phyloP scores from a whole-genome alignment of 176 grass and related monocot genomes.

The bread wheat (Triticum aestivum) region IWGSC_CS_RefSeq_v2.1 NC_057797.1:391804610-391805109 shows the following conservation, averaged over 20 bases:
- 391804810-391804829: constrained; percentile 91
- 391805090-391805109: not conserved
- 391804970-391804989: constrained; percentile 19
- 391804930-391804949: constrained; percentile 48
- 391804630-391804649: constrained; percentile 81
- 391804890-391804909: constrained; percentile 84
- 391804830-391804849: constrained; percentile 94
- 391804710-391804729: constrained; percentile 80
- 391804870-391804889: constrained; percentile 79
- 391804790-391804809: constrained; percentile 80
- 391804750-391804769: constrained; percentile 86
- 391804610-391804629: constrained; percentile 75
- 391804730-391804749: constrained; percentile 96
- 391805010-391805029: not conserved
- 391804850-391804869: constrained; percentile 92
- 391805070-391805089: not conserved
- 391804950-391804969: constrained; percentile 85
- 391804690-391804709: constrained; percentile 82
- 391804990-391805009: not conserved
- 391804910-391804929: constrained; percentile 60
- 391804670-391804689: constrained; percentile 92
- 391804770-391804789: constrained; percentile 92
- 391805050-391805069: not conserved
- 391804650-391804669: constrained; percentile 85
- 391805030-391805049: not conserved